Conservation (phyloP, 2,329 filamentous ascomycete species). For the Diaporthe humulicola region DNA sequence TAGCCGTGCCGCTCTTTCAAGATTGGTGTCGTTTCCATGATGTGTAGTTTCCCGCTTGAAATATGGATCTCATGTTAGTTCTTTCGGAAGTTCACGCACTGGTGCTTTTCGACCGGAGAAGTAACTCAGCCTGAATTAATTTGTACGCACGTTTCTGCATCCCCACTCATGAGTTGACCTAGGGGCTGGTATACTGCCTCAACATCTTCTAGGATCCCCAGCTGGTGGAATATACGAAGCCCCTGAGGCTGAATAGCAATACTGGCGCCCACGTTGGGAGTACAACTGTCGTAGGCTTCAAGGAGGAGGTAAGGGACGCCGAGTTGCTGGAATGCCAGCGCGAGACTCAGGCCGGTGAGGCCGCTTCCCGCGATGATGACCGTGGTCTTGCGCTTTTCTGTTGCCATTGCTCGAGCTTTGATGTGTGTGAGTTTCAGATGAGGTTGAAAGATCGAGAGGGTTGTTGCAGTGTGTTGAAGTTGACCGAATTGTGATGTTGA, state of each 20-base stretch:
- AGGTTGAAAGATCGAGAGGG: not conserved
- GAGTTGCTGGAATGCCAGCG: slow-evolving; percentile 10
- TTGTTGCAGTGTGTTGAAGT: not conserved
- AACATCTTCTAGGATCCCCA: not conserved
- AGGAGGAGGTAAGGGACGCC: slow-evolving; percentile 13
- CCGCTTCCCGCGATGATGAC: slow-evolving; percentile 12
- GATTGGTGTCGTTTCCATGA: not conserved
- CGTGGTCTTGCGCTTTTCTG: slow-evolving; percentile 8
- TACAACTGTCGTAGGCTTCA: slow-evolving; percentile 22
- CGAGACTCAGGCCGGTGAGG: slow-evolving; percentile 11
- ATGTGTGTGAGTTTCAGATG: not conserved
- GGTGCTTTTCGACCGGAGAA: not conserved
- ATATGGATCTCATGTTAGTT: not conserved
- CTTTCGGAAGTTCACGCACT: not conserved
- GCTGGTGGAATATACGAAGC: slow-evolving; percentile 13
- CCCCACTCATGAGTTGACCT: not conserved
- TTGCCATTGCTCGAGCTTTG: not conserved
- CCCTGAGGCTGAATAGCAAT: slow-evolving; percentile 7
- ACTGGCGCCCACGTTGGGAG: slow-evolving; percentile 17
- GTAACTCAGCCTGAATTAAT: not conserved
- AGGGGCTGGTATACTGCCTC: slow-evolving; percentile 7
- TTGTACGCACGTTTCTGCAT: not conserved
- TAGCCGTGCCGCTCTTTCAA: slow-evolving; percentile 19
- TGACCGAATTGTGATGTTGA: not conserved
- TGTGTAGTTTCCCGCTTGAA: not conserved